These are phyloP conservation scores for Populus hybrid DNA, from an alignment of 441 rosid species.

Conservation along the genomic window DNA sequence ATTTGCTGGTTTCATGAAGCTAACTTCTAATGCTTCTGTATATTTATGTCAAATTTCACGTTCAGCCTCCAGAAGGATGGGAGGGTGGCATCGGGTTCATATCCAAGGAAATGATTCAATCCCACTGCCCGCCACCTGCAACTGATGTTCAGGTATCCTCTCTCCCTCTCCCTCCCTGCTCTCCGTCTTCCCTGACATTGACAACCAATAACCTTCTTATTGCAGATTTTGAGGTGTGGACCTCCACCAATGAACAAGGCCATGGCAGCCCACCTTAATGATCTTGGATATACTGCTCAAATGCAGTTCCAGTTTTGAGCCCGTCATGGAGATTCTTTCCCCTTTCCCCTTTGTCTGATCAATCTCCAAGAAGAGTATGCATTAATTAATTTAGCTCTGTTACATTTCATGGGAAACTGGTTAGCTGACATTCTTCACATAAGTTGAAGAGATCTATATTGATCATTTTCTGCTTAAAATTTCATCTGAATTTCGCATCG, in stretches of 20 bases:
- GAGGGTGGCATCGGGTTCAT: conserved; percentile 59
- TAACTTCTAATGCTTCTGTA: neutral
- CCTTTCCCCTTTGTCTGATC: neutral
- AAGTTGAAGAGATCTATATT: neutral
- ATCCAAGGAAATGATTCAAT: conserved; percentile 55
- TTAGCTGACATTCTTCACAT: neutral
- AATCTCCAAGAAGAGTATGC: neutral
- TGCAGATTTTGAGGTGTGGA: conserved; percentile 58
- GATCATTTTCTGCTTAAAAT: neutral
- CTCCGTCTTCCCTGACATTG: neutral
- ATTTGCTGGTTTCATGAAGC: neutral
- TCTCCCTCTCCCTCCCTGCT: neutral
- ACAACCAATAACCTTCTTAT: neutral
- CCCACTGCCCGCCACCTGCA: conserved; percentile 52
- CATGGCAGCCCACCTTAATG: conserved; percentile 53
- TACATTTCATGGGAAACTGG: neutral
- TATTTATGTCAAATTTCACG: neutral
- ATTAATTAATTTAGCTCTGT: neutral
- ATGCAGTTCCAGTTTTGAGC: conserved; percentile 62
- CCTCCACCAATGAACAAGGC: conserved; percentile 77
- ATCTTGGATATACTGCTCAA: conserved; percentile 48
- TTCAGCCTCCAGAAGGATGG: conserved; percentile 70
- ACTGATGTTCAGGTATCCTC: conserved; percentile 40
- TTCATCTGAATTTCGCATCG: neutral
- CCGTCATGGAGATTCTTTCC: neutral